Evolutionary conservation across 2,329 filamentous ascomycete species (phyloP), one percentile per base, ranked within the genome.

Genomic region (Apiospora hydei): DNA sequence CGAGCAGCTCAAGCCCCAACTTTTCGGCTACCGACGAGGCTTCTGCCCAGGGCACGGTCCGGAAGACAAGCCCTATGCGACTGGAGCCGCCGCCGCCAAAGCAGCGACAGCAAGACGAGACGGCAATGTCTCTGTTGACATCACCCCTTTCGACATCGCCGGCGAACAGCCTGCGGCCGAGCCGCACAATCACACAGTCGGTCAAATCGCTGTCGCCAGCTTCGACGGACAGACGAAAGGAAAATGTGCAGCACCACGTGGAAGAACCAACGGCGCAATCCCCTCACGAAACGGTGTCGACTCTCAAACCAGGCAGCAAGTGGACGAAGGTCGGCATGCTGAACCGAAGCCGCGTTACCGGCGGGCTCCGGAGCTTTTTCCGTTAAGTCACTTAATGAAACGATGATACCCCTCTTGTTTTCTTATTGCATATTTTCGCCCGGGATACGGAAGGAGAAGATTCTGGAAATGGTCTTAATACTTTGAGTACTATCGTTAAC

Each of bases 351-450:
- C 76, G 81, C 38, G 78, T 83, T 75, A 80, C 82, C 24, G 81
- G 83, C 71, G 82, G 84, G 11, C 80, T 86, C 70, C 83, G 84
- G 53, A 85, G 80, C 71, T 80, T 86, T 70, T 87, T 87, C 76
- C 83, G 83, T 69, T 86, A 77, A 78, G 46, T 21, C 16, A 44
- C n/a, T 44, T n/a, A 44, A 44, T 38, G 41, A 64, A 64, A 69
- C 16, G 43, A 68, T 49, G 44, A 49, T 69, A 49, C 67, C 44
- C 24, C 21, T 13, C 14, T 13, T n/a, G 34, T 30, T 41, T 41
- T 64, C 34, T 64, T 13, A 14, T 14, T 41, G 21, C 18, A 41
- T 6, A 26, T 51, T 51, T 51, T 24, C n/a, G 49, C n/a, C 21
- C n/a, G 49, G n/a, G 49, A 51, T 51, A 38, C 34, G 57, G 57